Conservation (phyloP, 1,284 basidiomycete species). For the Rhodofomes roseus region DNA sequence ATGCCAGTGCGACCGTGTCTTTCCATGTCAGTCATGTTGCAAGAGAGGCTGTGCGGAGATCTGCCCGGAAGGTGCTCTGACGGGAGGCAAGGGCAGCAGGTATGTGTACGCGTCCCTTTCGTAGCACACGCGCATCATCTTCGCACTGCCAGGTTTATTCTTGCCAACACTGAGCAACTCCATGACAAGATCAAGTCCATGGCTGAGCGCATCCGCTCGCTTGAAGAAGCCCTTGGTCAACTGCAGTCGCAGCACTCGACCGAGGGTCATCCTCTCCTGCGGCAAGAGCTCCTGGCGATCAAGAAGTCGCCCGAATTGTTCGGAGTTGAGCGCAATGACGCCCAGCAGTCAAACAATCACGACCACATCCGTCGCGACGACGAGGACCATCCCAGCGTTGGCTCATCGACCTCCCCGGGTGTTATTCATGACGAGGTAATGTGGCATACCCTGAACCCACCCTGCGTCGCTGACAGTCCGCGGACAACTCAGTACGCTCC, state of each 20-base stretch:
- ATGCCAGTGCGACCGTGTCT: conserved; percentile 53
- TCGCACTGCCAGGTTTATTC: conserved; percentile 49
- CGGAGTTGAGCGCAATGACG: conserved; percentile 22
- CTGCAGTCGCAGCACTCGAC: conserved; percentile 48
- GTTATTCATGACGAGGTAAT: conserved; percentile 11
- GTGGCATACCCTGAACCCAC: not conserved
- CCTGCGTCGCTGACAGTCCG: not conserved
- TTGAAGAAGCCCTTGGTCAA: conserved; percentile 60
- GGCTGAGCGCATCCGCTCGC: conserved; percentile 57
- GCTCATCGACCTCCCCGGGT: conserved; percentile 8
- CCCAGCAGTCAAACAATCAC: conserved; percentile 10
- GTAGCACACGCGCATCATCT: conserved; percentile 1
- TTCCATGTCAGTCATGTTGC: conserved; percentile 58
- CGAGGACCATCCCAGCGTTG: conserved; percentile 10
- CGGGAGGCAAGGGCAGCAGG: conserved; percentile 33
- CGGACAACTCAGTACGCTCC: not conserved
- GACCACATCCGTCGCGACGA: conserved; percentile 21
- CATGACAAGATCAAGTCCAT: conserved; percentile 60
- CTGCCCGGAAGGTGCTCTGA: conserved; percentile 51
- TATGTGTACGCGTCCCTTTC: conserved; percentile 10
- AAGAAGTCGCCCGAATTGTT: conserved; percentile 29
- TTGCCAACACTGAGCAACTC: conserved; percentile 71
- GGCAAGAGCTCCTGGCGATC: conserved; percentile 44
- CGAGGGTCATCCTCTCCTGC: conserved; percentile 61
- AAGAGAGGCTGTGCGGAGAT: conserved; percentile 59